Conservation (phyloP, 2,329 filamentous ascomycete species). For the Fusarium pseudograminearum region DNA sequence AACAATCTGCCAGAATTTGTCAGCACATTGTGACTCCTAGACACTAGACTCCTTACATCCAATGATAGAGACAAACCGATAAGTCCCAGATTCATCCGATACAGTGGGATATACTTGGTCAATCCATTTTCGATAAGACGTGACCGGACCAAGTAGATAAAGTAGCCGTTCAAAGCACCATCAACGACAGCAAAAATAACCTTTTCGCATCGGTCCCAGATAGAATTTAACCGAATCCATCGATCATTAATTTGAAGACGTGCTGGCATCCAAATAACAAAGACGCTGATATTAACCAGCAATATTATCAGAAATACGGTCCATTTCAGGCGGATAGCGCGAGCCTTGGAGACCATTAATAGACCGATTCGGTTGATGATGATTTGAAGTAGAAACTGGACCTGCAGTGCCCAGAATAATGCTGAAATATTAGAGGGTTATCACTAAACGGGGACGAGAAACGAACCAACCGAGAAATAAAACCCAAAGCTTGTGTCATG, state of each 20-base stretch:
- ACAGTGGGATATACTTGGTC: conserved; percentile 61
- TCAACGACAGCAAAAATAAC: conserved; percentile 64
- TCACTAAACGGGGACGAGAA: accelerated
- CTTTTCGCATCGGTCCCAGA: conserved; percentile 67
- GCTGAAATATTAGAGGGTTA: neutral
- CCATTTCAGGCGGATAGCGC: conserved; percentile 57
- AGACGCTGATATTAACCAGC: conserved; percentile 64
- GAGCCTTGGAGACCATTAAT: conserved; percentile 54
- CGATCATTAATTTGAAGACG: conserved; percentile 57
- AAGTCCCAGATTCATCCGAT: conserved; percentile 49
- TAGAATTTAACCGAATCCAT: conserved; percentile 60
- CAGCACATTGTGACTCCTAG: accelerated
- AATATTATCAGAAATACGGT: conserved; percentile 59
- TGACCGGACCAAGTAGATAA: conserved; percentile 59
- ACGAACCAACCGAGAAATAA: conserved; percentile 42
- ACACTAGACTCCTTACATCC: conserved; percentile 27
- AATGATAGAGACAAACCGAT: conserved; percentile 46
- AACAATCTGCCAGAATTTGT: conserved; percentile 20
- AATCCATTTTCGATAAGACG: conserved; percentile 61
- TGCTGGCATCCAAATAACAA: conserved; percentile 66
- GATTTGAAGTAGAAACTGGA: conserved; percentile 65
- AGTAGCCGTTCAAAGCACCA: conserved; percentile 62
- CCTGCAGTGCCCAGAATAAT: conserved; percentile 55
- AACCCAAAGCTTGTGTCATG: conserved; percentile 31
- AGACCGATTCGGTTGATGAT: conserved; percentile 66